These are phyloP conservation scores for Meyerozyma smithsonii DNA, from an alignment of 1,139 yeast genomes.

Conservation along the genomic window DNA sequence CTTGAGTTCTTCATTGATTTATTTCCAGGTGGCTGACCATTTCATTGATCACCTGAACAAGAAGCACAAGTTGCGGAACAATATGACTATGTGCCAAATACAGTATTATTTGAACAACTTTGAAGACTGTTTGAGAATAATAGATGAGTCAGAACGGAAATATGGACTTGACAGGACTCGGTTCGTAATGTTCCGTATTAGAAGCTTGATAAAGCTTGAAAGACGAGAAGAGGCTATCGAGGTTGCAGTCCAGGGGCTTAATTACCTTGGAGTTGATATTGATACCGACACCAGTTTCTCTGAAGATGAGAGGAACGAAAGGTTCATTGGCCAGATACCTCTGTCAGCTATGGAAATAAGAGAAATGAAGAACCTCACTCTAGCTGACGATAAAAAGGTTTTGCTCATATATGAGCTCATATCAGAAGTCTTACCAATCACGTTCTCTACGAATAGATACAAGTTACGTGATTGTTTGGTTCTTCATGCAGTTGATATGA, in stretches of 20 bases:
- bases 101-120: slow-evolving; percentile 23
- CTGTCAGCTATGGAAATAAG: slow-evolving; percentile 41
- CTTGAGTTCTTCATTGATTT: slow-evolving; percentile 25
- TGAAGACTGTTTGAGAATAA: slow-evolving; percentile 24
- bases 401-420: slow-evolving; percentile 40
- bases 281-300: slow-evolving; percentile 19
- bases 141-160: slow-evolving; percentile 18
- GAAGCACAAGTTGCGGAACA: slow-evolving; percentile 19
- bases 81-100: slow-evolving; percentile 32
- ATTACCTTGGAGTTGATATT: slow-evolving; percentile 26
- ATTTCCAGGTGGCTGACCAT: slow-evolving; percentile 25
- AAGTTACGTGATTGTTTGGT: slow-evolving; percentile 21
- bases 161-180: slow-evolving; percentile 26
- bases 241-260: slow-evolving; percentile 31
- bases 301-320: slow-evolving; percentile 14
- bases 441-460: slow-evolving; percentile 24
- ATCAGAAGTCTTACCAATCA: slow-evolving; percentile 34
- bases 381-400: slow-evolving; percentile 24
- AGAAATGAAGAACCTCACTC: slow-evolving; percentile 21
- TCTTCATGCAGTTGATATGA: slow-evolving; percentile 20
- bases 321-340: slow-evolving; percentile 31
- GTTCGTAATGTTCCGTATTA: slow-evolving; percentile 33
- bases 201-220: slow-evolving; percentile 34
- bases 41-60: slow-evolving; percentile 19
- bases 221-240: slow-evolving; percentile 30